These are phyloP conservation scores for Paramecium sonneborni DNA, from an alignment of 73 alveolate species.

Conservation along the genomic window DNA sequence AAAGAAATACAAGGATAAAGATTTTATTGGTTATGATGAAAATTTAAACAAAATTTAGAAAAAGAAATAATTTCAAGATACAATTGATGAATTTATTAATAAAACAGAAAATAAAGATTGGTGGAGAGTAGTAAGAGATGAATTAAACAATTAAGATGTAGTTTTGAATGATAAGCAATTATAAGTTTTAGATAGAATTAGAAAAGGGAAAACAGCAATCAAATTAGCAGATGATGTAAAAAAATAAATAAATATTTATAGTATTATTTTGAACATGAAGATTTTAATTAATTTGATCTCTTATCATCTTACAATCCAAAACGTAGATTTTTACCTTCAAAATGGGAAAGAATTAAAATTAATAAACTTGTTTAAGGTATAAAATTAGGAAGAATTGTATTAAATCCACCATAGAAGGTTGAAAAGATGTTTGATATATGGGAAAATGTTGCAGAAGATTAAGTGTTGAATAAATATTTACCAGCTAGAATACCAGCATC, in stretches of 20 bases:
- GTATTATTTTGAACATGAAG: constrained; percentile 78
- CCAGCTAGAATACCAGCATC: constrained; percentile 91
- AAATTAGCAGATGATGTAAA: constrained; percentile 59
- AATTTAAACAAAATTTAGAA: constrained; percentile 24
- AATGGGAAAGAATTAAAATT: constrained; percentile 91
- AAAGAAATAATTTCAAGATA: constrained; percentile 35
- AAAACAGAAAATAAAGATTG: constrained; percentile 93
- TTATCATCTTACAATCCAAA: constrained; percentile 84
- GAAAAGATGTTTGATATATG: constrained; percentile 82
- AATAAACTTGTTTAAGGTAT: constrained; percentile 87
- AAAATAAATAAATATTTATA: not conserved
- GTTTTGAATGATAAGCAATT: constrained; percentile 92
- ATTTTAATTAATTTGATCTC: constrained; percentile 86
- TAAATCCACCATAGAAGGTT: constrained; percentile 74
- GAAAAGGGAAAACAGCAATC: constrained; percentile 87
- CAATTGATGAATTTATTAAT: constrained; percentile 87
- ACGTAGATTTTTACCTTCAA: constrained; percentile 90
- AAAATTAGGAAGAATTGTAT: constrained; percentile 91
- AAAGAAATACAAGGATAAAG: constrained; percentile 47
- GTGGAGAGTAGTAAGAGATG: constrained; percentile 96
- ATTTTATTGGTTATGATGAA: constrained; percentile 55
- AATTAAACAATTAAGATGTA: constrained; percentile 90
- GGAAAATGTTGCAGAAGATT: constrained; percentile 79
- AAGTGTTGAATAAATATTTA: constrained; percentile 67
- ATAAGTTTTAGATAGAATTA: constrained; percentile 87